A percentile compares a stretch with the other conserved stretches of the same genome.
Conservation (phyloP, 78 protist species). For the Chrysochromulina parva region DNA sequence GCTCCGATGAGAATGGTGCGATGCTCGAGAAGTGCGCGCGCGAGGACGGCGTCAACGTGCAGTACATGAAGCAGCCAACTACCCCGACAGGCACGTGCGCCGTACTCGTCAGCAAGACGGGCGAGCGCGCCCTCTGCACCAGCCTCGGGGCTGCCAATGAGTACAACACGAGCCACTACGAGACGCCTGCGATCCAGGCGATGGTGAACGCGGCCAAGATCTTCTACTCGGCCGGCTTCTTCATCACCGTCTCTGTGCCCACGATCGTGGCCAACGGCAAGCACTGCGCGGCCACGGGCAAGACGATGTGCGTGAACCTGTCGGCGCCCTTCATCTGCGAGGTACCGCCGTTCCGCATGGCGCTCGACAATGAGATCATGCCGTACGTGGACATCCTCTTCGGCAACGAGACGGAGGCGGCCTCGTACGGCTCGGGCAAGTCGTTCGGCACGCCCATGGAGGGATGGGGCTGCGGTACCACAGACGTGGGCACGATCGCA, state of each 20-base stretch:
- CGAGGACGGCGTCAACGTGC: slow-evolving; percentile 16
- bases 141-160: slow-evolving; percentile 93
- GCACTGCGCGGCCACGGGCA: slow-evolving; percentile 73
- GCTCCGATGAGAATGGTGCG: slow-evolving; percentile 77
- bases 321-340: slow-evolving; percentile 90
- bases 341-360: neutral
- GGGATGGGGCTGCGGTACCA: neutral
- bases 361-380: slow-evolving; percentile 33
- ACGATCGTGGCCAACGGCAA: slow-evolving; percentile 67
- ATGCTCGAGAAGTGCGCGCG: slow-evolving; percentile 36
- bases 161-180: slow-evolving; percentile 67
- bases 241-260: slow-evolving; percentile 86
- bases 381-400: neutral
- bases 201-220: slow-evolving; percentile 56
- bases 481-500: neutral
- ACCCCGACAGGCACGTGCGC: slow-evolving; percentile 96
- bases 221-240: slow-evolving; percentile 83
- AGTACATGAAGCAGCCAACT: slow-evolving; percentile 3
- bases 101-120: slow-evolving; percentile 69
- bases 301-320: slow-evolving; percentile 74
- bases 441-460: slow-evolving; percentile 59
- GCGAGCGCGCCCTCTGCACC: slow-evolving; percentile 84
- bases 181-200: slow-evolving; percentile 38
- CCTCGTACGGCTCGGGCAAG: neutral
- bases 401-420: slow-evolving; percentile 90